These are phyloP conservation scores for Mycosphaerelloides madeirae DNA, from an alignment of 2,329 filamentous ascomycete species.

Conservation along the genomic window DNA sequence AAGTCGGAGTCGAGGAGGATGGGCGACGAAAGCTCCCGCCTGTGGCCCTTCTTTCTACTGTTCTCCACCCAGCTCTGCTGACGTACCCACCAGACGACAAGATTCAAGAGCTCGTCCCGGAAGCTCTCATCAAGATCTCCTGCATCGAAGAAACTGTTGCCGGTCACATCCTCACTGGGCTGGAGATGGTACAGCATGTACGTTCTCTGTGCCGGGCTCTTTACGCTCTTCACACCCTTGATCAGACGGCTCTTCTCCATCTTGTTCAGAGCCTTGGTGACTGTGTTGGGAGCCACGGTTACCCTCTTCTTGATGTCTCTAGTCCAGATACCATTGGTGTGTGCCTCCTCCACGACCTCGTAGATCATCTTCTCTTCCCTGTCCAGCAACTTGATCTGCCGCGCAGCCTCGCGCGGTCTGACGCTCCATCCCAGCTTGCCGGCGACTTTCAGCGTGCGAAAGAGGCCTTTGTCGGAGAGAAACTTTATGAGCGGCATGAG, in stretches of 20 bases:
- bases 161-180: constrained; percentile 84
- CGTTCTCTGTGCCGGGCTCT: constrained; percentile 87
- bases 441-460: constrained; percentile 29
- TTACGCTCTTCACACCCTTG: constrained; percentile 84
- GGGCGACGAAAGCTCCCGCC: constrained; percentile 5
- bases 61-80: constrained; percentile 64
- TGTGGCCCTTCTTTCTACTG: constrained; percentile 23
- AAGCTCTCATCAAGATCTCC: constrained; percentile 85
- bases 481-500: constrained; percentile 30
- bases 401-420: constrained; percentile 22
- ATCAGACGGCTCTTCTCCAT: constrained; percentile 66
- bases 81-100: constrained; percentile 70
- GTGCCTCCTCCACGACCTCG: constrained; percentile 79
- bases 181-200: constrained; percentile 85
- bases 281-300: constrained; percentile 76
- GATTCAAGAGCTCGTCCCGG: constrained; percentile 68
- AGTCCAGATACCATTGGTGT: constrained; percentile 83
- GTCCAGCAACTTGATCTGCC: constrained; percentile 43
- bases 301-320: constrained; percentile 69
- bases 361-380: constrained; percentile 81
- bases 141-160: constrained; percentile 91
- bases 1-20: constrained; percentile 10
- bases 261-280: constrained; percentile 68
- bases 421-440: constrained; percentile 29
- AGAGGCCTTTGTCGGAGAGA: constrained; percentile 27